These are phyloP conservation scores for Poa pratensis DNA, from an alignment of 176 grass and related monocot species.

Conservation along the genomic window DNA sequence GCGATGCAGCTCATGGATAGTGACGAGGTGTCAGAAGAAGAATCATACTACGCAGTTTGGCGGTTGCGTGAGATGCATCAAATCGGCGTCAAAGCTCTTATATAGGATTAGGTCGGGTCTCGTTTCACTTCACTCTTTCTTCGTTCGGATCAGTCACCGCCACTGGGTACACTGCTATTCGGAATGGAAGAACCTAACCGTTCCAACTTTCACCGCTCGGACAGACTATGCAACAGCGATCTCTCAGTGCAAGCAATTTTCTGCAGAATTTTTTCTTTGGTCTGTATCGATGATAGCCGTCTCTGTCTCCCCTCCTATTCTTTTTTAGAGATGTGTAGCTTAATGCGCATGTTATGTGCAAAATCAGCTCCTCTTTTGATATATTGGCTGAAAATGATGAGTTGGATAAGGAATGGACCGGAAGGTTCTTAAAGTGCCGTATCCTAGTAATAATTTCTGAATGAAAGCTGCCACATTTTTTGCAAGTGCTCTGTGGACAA, in stretches of 20 bases:
- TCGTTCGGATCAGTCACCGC: not conserved
- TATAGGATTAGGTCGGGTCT: slow-evolving; percentile 57
- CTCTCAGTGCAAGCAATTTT: slow-evolving; percentile 44
- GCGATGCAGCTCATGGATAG: slow-evolving; percentile 88
- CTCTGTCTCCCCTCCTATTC: not conserved
- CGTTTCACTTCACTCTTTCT: slow-evolving; percentile 11
- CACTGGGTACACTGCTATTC: not conserved
- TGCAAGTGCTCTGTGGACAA: not conserved
- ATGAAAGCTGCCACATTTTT: not conserved
- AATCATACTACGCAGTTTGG: slow-evolving; percentile 81
- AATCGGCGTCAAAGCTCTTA: slow-evolving; percentile 77
- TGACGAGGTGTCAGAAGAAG: slow-evolving; percentile 79
- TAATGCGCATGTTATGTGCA: not conserved
- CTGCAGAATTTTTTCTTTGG: not conserved
- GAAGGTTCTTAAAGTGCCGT: not conserved
- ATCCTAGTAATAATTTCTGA: slow-evolving; percentile 4
- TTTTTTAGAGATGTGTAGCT: not conserved
- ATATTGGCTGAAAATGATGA: slow-evolving; percentile 10
- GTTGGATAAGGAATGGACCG: not conserved
- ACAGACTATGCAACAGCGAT: slow-evolving; percentile 18
- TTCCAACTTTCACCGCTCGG: not conserved
- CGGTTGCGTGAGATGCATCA: slow-evolving; percentile 90
- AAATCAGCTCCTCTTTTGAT: slow-evolving; percentile 36
- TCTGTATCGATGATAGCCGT: not conserved
- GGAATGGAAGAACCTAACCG: not conserved